Percentiles rank a stretch among this genome's conserved stretches.
Conservation (phyloP, 1,139 yeast genomes). For the Candida buenavistaensis region DNA sequence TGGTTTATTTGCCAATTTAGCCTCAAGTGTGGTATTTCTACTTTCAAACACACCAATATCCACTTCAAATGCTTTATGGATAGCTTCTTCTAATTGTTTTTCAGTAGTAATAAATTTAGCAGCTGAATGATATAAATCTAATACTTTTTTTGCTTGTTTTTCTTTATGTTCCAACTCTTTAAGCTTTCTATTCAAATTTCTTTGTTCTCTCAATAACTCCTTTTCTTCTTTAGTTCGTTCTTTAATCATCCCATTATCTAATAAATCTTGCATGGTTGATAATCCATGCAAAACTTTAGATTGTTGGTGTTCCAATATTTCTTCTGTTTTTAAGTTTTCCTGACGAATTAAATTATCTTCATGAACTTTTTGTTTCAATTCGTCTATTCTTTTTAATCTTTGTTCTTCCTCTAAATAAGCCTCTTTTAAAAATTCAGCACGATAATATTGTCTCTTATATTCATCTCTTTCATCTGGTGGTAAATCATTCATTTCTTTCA, state of each 20-base stretch:
- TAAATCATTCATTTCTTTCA: constrained; percentile 26
- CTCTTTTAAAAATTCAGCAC: constrained; percentile 70
- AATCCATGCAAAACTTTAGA: constrained; percentile 68
- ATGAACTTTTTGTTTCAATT: constrained; percentile 25
- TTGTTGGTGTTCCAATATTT: constrained; percentile 33
- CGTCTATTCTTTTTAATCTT: constrained; percentile 45
- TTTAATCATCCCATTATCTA: constrained; percentile 69
- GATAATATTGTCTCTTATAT: constrained; percentile 60
- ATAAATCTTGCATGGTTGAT: constrained; percentile 74
- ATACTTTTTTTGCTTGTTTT: constrained; percentile 53
- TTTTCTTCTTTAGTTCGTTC: constrained; percentile 69
- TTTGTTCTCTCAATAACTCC: constrained; percentile 43
- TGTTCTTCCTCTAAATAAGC: constrained; percentile 64
- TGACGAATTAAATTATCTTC: constrained; percentile 22
- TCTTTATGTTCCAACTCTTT: constrained; percentile 35
- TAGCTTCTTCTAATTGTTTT: constrained; percentile 57
- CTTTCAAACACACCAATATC: constrained; percentile 39
- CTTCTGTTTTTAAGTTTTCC: constrained; percentile 25
- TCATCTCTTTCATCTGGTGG: constrained; percentile 53
- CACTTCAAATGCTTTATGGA: constrained; percentile 56
- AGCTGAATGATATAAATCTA: constrained; percentile 73
- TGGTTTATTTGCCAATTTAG: constrained; percentile 24
- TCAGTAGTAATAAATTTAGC: constrained; percentile 65
- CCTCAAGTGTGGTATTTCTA: constrained; percentile 34
- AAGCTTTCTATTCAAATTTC: constrained; percentile 36